Conservation (phyloP, 768 basidiomycete species). For the Gautieria morchelliformis region DNA sequence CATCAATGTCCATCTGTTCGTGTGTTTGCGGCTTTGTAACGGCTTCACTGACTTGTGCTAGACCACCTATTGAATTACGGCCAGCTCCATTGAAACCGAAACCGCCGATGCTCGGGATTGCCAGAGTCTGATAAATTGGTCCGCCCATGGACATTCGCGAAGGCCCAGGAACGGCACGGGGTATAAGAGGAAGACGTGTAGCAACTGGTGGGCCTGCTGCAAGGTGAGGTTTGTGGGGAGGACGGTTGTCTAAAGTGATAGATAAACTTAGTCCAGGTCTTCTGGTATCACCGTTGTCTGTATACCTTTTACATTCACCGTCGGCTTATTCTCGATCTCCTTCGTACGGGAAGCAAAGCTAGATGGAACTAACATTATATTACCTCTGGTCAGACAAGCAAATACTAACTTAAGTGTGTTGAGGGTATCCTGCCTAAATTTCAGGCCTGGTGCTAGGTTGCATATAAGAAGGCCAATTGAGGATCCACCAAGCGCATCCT, state of each 20-base stretch:
- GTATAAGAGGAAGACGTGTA: conserved; percentile 37
- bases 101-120: conserved; percentile 14
- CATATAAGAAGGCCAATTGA: conserved; percentile 77
- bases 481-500: conserved; percentile 81
- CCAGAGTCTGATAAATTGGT: conserved; percentile 30
- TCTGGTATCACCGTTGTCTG: neutral
- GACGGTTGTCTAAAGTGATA: conserved; percentile 40
- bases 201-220: conserved; percentile 45
- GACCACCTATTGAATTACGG: conserved; percentile 3
- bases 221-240: conserved; percentile 51
- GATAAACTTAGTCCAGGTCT: neutral
- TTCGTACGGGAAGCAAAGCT: conserved; percentile 80
- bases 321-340: conserved; percentile 76
- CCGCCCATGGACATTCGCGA: conserved; percentile 24
- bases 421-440: conserved; percentile 78
- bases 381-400: neutral
- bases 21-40: conserved; percentile 15
- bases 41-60: neutral
- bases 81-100: conserved; percentile 6
- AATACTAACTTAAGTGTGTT: conserved; percentile 76
- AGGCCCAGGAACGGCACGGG: conserved; percentile 29
- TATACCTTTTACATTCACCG: conserved; percentile 68
- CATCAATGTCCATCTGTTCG: conserved; percentile 66
- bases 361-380: neutral
- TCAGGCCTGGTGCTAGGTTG: conserved; percentile 75